phyloP scores from a whole-genome alignment of 257 asterid species.

The Euphrasia confusa region DNA sequence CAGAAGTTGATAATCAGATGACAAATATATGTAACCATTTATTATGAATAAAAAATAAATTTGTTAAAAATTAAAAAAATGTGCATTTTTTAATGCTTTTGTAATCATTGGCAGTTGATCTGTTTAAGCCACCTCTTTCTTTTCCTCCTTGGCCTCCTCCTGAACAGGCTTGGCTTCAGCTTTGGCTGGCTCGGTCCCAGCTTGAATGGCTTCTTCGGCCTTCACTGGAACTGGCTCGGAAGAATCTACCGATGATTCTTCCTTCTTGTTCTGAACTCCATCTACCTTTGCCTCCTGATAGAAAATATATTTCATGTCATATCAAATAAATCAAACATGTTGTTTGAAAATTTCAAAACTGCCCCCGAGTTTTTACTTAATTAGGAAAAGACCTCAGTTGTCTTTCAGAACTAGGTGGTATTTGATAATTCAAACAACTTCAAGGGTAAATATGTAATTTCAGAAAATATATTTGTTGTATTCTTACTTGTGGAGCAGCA shows the following conservation, averaged over 20 bases:
- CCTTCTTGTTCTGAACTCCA: slow-evolving; percentile 33
- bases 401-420: neutral
- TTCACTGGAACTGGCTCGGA: slow-evolving; percentile 37
- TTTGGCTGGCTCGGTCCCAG: slow-evolving; percentile 22
- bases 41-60: neutral
- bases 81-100: slow-evolving; percentile 11
- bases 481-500: slow-evolving; percentile 36
- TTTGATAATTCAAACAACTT: neutral
- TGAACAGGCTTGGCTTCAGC: slow-evolving; percentile 20
- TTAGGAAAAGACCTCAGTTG: neutral
- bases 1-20: too few relatives aligned
- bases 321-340: neutral
- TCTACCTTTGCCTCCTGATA: slow-evolving; percentile 40
- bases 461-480: neutral
- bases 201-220: slow-evolving; percentile 29
- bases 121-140: slow-evolving; percentile 28
- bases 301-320: neutral
- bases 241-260: slow-evolving; percentile 32
- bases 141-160: slow-evolving; percentile 32
- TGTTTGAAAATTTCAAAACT: neutral
- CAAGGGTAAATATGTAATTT: neutral
- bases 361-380: neutral
- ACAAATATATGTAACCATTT: too few relatives aligned
- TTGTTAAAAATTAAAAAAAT: neutral
- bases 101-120: neutral